Evolutionary conservation across 177 flowering plant genomes (phyloP).

Genomic region (Vitis hybrid): DNA sequence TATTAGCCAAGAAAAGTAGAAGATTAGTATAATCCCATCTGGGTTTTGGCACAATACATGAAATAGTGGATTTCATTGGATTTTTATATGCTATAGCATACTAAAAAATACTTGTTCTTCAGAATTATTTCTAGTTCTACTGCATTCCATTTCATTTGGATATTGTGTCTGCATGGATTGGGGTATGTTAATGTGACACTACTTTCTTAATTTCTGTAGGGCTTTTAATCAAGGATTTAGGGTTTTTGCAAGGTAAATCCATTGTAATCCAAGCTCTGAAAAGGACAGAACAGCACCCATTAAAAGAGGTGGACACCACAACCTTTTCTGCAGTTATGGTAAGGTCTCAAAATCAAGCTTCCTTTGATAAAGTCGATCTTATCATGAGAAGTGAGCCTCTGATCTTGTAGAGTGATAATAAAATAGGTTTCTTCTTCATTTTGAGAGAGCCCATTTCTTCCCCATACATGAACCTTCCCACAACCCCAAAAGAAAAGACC

Average conservation of each 20-base stretch:
- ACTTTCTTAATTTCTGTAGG: no score
- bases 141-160: not conserved
- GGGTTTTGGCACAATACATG: no score
- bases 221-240: no score
- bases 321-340: constrained; percentile 13
- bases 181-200: no score
- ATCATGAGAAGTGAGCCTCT: constrained; percentile 10
- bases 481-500: not conserved
- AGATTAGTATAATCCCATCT: no score
- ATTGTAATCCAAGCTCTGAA: constrained; percentile 6
- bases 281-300: constrained; percentile 22
- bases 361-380: constrained; percentile 11
- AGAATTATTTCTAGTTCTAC: no score
- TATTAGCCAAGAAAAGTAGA: no score
- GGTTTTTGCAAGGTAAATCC: not conserved
- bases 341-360: constrained; percentile 20
- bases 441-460: constrained; percentile 6
- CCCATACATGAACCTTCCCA: constrained; percentile 21
- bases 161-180: not conserved
- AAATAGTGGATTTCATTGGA: no score
- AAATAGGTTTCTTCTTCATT: not conserved
- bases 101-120: no score
- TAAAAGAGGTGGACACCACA: constrained; percentile 7
- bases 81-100: no score
- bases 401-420: constrained; percentile 5